These are phyloP conservation scores for Nicotiana obtusifolia DNA, from an alignment of 257 asterid genomes.

Conservation along the genomic window DNA sequence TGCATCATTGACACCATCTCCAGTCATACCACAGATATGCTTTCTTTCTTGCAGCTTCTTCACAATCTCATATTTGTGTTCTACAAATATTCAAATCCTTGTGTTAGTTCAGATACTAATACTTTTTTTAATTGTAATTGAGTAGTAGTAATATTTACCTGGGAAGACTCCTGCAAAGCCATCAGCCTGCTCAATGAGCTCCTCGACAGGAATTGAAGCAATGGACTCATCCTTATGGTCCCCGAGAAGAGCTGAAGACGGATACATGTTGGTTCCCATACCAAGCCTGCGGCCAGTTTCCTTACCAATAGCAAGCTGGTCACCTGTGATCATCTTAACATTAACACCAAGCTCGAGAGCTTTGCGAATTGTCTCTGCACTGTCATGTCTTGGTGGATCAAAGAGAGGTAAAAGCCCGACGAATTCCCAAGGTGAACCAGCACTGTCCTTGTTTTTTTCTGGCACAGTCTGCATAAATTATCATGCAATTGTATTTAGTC, in stretches of 20 bases:
- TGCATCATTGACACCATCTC: conserved; percentile 88
- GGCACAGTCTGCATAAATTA: conserved; percentile 30
- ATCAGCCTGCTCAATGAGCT: conserved; percentile 73
- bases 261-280: conserved; percentile 88
- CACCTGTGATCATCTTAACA: conserved; percentile 79
- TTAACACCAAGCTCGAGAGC: conserved; percentile 62
- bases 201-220: conserved; percentile 53
- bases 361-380: conserved; percentile 63
- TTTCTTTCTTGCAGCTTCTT: conserved; percentile 66
- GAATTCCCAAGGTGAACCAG: conserved; percentile 57
- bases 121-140: not conserved
- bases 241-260: conserved; percentile 75
- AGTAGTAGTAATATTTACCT: conserved; percentile 26
- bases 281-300: conserved; percentile 85
- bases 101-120: not conserved
- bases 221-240: conserved; percentile 50
- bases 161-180: conserved; percentile 93
- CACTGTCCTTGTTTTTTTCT: conserved; percentile 40
- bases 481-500: not conserved
- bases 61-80: conserved; percentile 84
- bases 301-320: conserved; percentile 76
- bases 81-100: conserved; percentile 19
- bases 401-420: conserved; percentile 59
- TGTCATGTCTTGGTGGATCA: conserved; percentile 72
- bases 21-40: conserved; percentile 90